Evolutionary conservation across 1,139 yeast genomes (phyloP).

Genomic region (Kodamaea ohmeri): DNA sequence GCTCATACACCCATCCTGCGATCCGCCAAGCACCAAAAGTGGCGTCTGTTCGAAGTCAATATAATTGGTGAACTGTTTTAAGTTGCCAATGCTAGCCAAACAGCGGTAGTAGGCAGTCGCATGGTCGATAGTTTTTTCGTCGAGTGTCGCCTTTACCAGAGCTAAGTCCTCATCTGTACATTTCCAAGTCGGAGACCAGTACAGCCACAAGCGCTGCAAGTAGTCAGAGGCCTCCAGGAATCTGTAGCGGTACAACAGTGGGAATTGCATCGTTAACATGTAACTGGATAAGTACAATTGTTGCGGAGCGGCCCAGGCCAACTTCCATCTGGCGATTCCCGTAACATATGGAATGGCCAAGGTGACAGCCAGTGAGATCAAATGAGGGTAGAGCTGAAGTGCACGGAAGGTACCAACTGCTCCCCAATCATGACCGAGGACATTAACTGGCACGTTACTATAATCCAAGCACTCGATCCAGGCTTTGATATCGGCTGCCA

Average conservation of each 20-base stretch:
- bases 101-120: slow-evolving; percentile 46
- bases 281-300: slow-evolving; percentile 40
- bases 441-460: slow-evolving; percentile 32
- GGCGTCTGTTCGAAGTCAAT: slow-evolving; percentile 43
- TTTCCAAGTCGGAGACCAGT: slow-evolving; percentile 45
- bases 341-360: slow-evolving; percentile 42
- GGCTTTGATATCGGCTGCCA: slow-evolving; percentile 36
- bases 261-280: slow-evolving; percentile 41
- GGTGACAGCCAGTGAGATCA: slow-evolving; percentile 34
- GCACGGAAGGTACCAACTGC: slow-evolving; percentile 38
- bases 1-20: slow-evolving; percentile 41
- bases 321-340: slow-evolving; percentile 28
- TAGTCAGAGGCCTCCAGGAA: slow-evolving; percentile 26
- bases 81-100: slow-evolving; percentile 25
- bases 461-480: slow-evolving; percentile 31
- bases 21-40: slow-evolving; percentile 38
- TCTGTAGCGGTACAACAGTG: slow-evolving; percentile 24
- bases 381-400: slow-evolving; percentile 36
- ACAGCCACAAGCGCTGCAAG: slow-evolving; percentile 35
- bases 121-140: slow-evolving; percentile 32
- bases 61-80: slow-evolving; percentile 23
- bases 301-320: slow-evolving; percentile 30
- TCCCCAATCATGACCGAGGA: slow-evolving; percentile 51
- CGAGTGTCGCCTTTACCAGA: slow-evolving; percentile 28
- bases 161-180: slow-evolving; percentile 28